Evolutionary conservation across 306 rosid genomes (phyloP).

Genomic region (Rubus parviflorus): DNA sequence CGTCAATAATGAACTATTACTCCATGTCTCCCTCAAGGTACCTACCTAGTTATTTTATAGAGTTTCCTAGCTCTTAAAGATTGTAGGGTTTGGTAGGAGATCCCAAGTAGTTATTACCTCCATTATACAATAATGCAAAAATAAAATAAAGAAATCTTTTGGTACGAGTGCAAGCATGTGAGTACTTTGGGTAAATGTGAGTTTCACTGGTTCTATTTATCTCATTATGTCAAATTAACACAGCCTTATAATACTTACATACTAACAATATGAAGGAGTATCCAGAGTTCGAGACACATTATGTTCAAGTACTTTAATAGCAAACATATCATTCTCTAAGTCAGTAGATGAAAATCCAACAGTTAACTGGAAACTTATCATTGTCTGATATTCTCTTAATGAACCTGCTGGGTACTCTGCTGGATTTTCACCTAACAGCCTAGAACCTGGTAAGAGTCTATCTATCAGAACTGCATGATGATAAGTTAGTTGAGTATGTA

Average conservation of each 20-base stretch:
- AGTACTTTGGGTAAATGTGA: background rate
- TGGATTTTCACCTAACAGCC: background rate
- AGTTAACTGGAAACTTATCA: too few relatives aligned
- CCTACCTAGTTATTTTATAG: background rate
- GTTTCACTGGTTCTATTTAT: background rate
- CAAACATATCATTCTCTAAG: too few relatives aligned
- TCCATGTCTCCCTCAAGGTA: background rate
- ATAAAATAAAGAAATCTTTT: background rate
- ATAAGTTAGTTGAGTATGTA: conserved; percentile 10
- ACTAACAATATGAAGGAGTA: too few relatives aligned
- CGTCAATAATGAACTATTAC: background rate
- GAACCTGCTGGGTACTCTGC: too few relatives aligned
- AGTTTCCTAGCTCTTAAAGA: background rate
- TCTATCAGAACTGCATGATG: background rate
- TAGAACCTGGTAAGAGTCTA: background rate
- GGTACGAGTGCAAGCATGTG: background rate
- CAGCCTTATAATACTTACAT: too few relatives aligned
- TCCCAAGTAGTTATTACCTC: background rate
- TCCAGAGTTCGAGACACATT: too few relatives aligned
- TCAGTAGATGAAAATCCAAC: too few relatives aligned
- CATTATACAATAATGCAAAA: background rate
- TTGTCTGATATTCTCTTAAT: too few relatives aligned
- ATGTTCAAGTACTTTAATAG: too few relatives aligned
- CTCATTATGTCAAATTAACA: too few relatives aligned
- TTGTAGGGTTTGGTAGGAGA: background rate